Base-by-base conservation (phyloP, 495 filamentous ascomycete genomes). In the Umbilicaria muhlenbergii region DNA sequence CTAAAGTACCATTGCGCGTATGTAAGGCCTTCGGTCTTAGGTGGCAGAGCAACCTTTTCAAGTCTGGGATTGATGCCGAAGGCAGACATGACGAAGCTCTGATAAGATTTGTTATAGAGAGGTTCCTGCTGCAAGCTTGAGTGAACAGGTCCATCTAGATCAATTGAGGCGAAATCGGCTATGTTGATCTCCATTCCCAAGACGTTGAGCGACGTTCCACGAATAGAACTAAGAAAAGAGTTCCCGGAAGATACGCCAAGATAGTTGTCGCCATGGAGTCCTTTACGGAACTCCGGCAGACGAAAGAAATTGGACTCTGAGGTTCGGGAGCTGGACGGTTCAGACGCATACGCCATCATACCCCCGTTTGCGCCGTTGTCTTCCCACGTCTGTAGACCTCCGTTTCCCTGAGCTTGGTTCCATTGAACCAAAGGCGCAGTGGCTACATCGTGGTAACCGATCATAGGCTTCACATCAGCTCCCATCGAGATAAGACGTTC, bases 141-240 rank as follows among this genome's bases (percentile, higher is more conserved):
- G 1, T 66, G 58, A 34, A 64, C 58, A 3, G 71, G 69, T 50
- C 80, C 75, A 46, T 80, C 77, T 52, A 77, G 68, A 37, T 81
- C 75, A 0, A 67, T 64, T 0, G 74, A 73, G 24, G 76, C 69
- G 51, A 85, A 81, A 33, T 80, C 77, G 3, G 81, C 74, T 18
- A 88, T 65, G 54, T 87, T 80, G 49, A 89, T 83, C 40, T 81
- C 75, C 48, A 81, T 77, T 15, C 82, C 83, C 36, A 88, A 72
- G 38, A 89, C 72, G 2, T 77, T 75, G 39, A 89, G 61, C 1
- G 75, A 73, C 1, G 80, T 85, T 7, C 78, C 83, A 52, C 80
- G 80, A 51, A 86, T 79, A 12, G 77, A 75, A 61, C 77, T 81
- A 3, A 86, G 61, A 36, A 73, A 71, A 3, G 72, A 69, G 54